Conservation (phyloP, 257 asterid genomes). For the Forsythia suspensa region DNA sequence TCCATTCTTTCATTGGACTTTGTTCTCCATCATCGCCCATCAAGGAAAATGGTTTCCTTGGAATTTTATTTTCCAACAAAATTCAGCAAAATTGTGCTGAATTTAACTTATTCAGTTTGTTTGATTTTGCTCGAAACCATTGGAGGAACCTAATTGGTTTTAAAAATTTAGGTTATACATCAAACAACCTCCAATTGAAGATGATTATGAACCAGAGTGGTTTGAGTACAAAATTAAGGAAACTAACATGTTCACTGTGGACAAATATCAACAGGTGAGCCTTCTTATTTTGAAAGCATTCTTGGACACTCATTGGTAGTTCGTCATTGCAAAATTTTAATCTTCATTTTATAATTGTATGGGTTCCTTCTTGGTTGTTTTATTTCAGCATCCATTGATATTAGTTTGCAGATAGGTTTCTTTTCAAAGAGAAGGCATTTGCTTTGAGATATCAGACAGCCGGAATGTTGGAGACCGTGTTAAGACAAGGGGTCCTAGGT, state of each 20-base stretch:
- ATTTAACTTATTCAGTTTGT: not conserved
- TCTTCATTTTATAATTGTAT: conserved; percentile 4
- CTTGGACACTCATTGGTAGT: not conserved
- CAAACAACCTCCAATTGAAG: conserved; percentile 66
- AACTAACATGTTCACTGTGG: conserved; percentile 91
- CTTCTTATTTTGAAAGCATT: conserved; percentile 20
- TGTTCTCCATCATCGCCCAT: not conserved
- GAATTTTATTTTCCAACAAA: not conserved
- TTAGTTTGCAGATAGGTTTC: conserved; percentile 92
- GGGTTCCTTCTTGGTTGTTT: conserved; percentile 27
- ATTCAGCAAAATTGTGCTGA: not conserved
- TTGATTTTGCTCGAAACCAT: not conserved
- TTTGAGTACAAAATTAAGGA: conserved; percentile 94
- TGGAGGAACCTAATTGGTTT: conserved; percentile 13
- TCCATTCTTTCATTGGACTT: not conserved
- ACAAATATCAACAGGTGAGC: conserved; percentile 96
- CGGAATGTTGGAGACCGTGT: conserved; percentile 92
- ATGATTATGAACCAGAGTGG: conserved; percentile 67
- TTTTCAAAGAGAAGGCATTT: conserved; percentile 85
- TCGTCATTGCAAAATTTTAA: conserved; percentile 17
- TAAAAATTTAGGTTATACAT: conserved; percentile 67
- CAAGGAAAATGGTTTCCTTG: not conserved
- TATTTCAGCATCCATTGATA: conserved; percentile 47
- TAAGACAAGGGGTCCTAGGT: conserved; percentile 95
- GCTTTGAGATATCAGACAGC: conserved; percentile 95